Percentiles rank a stretch among this genome's conserved stretches.
Evolutionary conservation across 2,329 filamentous ascomycete genomes (phyloP).

Genomic region (Rhynchosporium agropyri): DNA sequence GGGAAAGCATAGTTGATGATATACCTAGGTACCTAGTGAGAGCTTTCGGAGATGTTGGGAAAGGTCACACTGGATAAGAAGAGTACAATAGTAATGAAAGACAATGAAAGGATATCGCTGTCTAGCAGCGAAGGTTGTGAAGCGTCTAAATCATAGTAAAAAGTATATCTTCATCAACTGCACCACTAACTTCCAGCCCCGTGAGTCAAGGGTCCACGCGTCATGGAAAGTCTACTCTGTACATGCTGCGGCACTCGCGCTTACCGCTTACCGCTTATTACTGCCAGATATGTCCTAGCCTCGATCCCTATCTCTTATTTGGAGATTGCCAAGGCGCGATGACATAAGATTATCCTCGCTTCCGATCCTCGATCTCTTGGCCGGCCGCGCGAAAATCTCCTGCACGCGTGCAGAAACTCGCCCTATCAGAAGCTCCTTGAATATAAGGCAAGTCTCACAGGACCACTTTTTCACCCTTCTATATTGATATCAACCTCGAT

Average conservation of each 20-base stretch:
- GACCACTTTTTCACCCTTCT: background rate
- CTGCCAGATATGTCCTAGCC: background rate
- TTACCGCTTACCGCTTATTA: background rate
- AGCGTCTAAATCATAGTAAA: conserved; percentile 3
- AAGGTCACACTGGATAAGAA: too few species aligned
- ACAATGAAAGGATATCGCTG: background rate
- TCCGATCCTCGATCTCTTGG: background rate
- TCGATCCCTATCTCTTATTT: conserved; percentile 13
- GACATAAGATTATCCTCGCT: conserved; percentile 1
- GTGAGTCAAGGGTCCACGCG: background rate
- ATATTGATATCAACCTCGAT: background rate
- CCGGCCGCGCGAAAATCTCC: conserved; percentile 5
- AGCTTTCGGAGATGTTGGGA: too few species aligned
- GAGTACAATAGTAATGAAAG: background rate
- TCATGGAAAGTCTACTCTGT: conserved; percentile 2
- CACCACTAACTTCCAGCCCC: too few species aligned
- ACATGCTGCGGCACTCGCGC: conserved; percentile 8
- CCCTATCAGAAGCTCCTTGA: conserved; percentile 23
- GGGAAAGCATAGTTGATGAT: conserved; percentile 12
- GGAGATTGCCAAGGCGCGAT: background rate
- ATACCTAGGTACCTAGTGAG: background rate
- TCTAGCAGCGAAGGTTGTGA: background rate
- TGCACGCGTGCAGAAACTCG: conserved; percentile 15
- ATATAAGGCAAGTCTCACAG: conserved; percentile 25
- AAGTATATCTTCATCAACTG: background rate